Base-by-base conservation (phyloP, 305 asterid genomes). In the Lippia alba region DNA sequence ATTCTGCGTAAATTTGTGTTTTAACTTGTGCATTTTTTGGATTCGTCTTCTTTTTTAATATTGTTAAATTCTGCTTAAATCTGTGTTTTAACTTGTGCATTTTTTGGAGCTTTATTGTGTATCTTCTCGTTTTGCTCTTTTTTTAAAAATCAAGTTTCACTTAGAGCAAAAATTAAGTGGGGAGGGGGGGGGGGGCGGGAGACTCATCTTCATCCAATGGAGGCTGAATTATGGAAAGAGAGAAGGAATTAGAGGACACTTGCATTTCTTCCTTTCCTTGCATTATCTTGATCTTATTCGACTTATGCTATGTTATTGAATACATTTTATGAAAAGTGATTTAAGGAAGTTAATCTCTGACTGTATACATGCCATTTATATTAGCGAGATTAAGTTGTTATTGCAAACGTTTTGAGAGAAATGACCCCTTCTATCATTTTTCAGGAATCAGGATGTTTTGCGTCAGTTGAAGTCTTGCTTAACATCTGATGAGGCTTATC, bases 391-490 rank as follows among this genome's bases (percentile, higher is more conserved):
- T 19, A 30, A 56, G 18, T 64, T 59, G 48, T 53, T 61, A 58
- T 39, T 5, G 46, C 40, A 18, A 33, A 51, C 32, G 68, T 64
- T 71, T 58, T 49, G 41, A 55, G 63, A 41, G 60, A 41, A 66
- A 41, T 73, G 67, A 67, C 62, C 32, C 48, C 71, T 71, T 51
- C 48, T 24, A 67, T 78, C 66, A 69, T 64, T 70, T 82, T 16
- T 44, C 86, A 94, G 99, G 96, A 88, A n/a, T 44, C 86, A 94
- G 99, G 96, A 88, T 78, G 96, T 87, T 74, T 80, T 94, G 80
- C 86, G 91, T 15, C 84, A 82, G 77, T 72, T 91, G 76, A 94
- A 90, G 79, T 82, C 92, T 61, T 76, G 83, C 78, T 72, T 94
- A 76, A 78, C 79, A 51, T 72, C 88, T 74, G 94, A 91, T 30